A percentile compares a stretch with the other conserved stretches of the same genome.
phyloP scores from a whole-genome alignment of 2,329 filamentous ascomycete species.

The Lasiodiplodia hormozganensis region DNA sequence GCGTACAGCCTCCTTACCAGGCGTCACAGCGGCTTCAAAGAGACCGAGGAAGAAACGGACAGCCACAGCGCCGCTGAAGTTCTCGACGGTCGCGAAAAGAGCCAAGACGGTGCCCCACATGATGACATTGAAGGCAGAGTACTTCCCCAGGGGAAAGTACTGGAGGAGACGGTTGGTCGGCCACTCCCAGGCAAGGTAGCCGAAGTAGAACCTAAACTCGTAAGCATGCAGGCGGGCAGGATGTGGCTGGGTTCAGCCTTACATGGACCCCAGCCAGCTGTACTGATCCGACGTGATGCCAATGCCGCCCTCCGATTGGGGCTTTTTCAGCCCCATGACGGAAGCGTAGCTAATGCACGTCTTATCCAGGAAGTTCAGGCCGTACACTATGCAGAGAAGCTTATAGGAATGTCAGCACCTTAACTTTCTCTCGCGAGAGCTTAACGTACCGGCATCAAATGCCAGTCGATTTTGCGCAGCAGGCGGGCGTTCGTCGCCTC shows the following conservation, averaged over 20 bases:
- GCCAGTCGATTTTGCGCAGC: constrained; percentile 67
- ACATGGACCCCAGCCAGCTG: constrained; percentile 57
- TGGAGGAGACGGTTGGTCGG: constrained; percentile 71
- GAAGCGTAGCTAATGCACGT: constrained; percentile 61
- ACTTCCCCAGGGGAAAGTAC: constrained; percentile 69
- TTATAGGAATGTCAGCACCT: constrained; percentile 11
- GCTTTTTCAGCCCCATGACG: constrained; percentile 56
- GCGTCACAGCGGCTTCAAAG: constrained; percentile 72
- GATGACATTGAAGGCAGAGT: constrained; percentile 68
- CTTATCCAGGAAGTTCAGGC: constrained; percentile 69
- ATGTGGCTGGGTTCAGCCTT: neutral
- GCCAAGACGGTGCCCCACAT: constrained; percentile 67
- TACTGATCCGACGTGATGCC: constrained; percentile 58
- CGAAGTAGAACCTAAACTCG: constrained; percentile 54
- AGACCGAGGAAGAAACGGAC: constrained; percentile 73
- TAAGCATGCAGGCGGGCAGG: neutral
- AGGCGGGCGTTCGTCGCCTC: constrained; percentile 65
- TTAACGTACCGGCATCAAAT: constrained; percentile 60
- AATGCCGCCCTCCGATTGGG: constrained; percentile 49
- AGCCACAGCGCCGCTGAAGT: constrained; percentile 67
- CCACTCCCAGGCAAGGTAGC: constrained; percentile 68
- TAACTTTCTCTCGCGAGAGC: neutral
- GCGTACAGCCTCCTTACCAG: constrained; percentile 44
- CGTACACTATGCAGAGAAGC: constrained; percentile 52
- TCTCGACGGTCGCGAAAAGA: constrained; percentile 68